Conservation (phyloP, 345 rosid genomes). For the Populus euphratica region DNA sequence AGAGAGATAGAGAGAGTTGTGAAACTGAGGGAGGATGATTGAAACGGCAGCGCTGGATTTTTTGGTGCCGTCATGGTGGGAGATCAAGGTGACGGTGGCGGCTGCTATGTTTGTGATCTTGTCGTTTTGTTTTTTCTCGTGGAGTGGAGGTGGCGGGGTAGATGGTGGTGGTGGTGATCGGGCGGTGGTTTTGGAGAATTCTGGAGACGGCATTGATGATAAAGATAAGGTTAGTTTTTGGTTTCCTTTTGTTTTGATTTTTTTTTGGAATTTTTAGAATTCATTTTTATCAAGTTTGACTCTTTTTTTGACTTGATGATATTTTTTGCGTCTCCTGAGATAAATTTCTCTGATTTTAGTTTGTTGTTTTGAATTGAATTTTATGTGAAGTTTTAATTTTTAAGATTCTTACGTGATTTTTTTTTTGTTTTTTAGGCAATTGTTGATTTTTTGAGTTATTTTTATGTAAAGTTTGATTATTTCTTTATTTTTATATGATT, state of each 20-base stretch:
- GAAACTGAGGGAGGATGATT: constrained; percentile 11
- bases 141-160: constrained; percentile 31
- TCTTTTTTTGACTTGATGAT: background rate
- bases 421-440: no score
- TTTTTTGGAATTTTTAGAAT: background rate
- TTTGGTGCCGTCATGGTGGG: constrained; percentile 87
- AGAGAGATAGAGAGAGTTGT: background rate
- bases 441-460: no score
- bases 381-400: background rate
- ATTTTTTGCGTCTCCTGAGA: constrained; percentile 1
- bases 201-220: constrained; percentile 39
- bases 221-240: constrained; percentile 58
- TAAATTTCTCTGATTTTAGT: background rate
- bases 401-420: no score
- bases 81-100: constrained; percentile 64
- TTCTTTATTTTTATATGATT: background rate
- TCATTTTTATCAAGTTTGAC: background rate
- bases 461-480: background rate
- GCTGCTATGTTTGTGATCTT: constrained; percentile 57
- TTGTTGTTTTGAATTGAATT: no score
- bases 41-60: constrained; percentile 36
- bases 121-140: constrained; percentile 60
- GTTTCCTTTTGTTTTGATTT: background rate
- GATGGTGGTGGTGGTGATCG: constrained; percentile 40
- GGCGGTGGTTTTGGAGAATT: constrained; percentile 33